Percentiles rank a stretch among this genome's conserved stretches.
These are phyloP conservation scores for Trichoderma semiorbis DNA, from an alignment of 2,329 filamentous ascomycete genomes.

Conservation along the genomic window DNA sequence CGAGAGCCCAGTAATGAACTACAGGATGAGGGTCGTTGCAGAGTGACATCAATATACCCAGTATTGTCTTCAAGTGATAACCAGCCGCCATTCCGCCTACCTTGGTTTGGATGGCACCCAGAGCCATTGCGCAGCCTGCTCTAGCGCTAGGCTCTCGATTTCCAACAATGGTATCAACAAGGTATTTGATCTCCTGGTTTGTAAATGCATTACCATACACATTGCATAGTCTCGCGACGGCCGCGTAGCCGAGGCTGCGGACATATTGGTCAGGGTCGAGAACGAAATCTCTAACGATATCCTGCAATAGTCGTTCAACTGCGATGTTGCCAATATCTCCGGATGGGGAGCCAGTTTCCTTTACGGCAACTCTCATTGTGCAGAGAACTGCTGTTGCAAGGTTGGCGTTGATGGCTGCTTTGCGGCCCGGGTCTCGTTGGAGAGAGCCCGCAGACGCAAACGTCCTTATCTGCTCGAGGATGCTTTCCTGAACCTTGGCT, in stretches of 20 bases:
- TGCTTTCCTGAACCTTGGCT: constrained; percentile 90
- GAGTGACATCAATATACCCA: constrained; percentile 97
- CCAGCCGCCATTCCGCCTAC: constrained; percentile 97
- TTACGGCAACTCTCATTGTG: constrained; percentile 78
- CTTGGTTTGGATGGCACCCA: constrained; percentile 91
- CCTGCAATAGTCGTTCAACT: constrained; percentile 81
- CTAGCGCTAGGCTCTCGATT: constrained; percentile 91
- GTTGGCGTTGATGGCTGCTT: constrained; percentile 88
- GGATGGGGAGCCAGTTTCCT: constrained; percentile 68
- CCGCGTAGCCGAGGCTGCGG: constrained; percentile 78
- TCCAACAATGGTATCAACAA: constrained; percentile 90
- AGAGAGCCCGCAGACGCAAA: constrained; percentile 78
- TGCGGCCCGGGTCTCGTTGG: constrained; percentile 81
- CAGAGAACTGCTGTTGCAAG: constrained; percentile 77
- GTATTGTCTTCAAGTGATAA: constrained; percentile 92
- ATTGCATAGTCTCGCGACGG: constrained; percentile 80
- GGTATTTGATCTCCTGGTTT: constrained; percentile 80
- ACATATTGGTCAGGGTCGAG: constrained; percentile 82
- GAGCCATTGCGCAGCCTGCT: constrained; percentile 88
- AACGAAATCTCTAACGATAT: constrained; percentile 68
- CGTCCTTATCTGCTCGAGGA: constrained; percentile 87
- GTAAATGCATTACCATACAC: constrained; percentile 84
- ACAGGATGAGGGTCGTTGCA: constrained; percentile 92
- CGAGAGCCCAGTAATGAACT: constrained; percentile 94
- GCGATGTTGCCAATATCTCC: constrained; percentile 72